phyloP scores from a whole-genome alignment of 164 flowering plant genomes.

The Aristolochia contorta region DNA sequence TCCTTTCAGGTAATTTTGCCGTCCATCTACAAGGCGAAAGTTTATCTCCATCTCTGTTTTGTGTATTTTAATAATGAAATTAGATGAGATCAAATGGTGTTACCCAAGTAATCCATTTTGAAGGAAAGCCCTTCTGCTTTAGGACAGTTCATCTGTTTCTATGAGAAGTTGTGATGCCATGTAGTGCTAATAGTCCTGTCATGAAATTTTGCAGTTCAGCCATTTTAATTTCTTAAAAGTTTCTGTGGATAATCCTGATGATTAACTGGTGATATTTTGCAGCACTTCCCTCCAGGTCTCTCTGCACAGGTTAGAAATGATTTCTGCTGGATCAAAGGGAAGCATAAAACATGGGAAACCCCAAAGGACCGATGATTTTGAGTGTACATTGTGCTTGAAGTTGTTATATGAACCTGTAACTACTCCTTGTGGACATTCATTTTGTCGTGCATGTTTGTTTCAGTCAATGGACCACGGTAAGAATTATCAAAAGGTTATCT shows the following conservation, averaged over 20 bases:
- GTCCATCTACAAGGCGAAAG: no score
- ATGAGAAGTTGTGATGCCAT: no score
- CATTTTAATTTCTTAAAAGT: no score
- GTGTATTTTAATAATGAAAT: no score
- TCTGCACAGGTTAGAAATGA: conserved; percentile 48
- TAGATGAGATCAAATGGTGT: no score
- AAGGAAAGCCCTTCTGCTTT: no score
- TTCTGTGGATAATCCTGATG: conserved; percentile 11
- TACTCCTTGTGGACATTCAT: conserved; percentile 97
- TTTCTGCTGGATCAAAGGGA: conserved; percentile 13
- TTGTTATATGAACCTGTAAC: conserved; percentile 84
- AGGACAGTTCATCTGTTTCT: no score
- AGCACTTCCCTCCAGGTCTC: conserved; percentile 52
- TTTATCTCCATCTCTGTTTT: no score
- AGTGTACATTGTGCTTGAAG: conserved; percentile 87
- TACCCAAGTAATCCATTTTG: no score
- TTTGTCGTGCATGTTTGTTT: conserved; percentile 85
- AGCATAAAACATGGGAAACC: conserved; percentile 37
- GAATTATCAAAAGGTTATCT: conserved; percentile 9
- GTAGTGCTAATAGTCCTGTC: no score
- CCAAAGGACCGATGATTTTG: conserved; percentile 78
- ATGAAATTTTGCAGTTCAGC: no score
- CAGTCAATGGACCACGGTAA: conserved; percentile 91
- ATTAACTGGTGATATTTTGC: conserved; percentile 7
- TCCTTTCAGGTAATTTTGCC: conserved; percentile 54